These are phyloP conservation scores for Colletotrichum orchidophilum DNA, from an alignment of 2,329 filamentous ascomycete species.

Conservation along the genomic window DNA sequence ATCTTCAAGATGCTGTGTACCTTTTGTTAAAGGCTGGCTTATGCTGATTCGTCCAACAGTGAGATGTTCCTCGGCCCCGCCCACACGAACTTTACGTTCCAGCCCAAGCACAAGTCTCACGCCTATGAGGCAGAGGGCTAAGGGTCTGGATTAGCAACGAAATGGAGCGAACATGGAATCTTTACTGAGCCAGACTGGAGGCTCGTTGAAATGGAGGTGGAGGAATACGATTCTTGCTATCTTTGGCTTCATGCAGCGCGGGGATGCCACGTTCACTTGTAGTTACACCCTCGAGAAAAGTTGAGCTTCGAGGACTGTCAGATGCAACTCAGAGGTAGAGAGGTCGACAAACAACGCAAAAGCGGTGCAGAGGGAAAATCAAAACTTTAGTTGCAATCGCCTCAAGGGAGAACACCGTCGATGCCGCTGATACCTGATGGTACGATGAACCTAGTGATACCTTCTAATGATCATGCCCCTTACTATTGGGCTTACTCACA, in stretches of 20 bases:
- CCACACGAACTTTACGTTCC: constrained; percentile 90
- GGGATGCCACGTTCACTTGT: neutral
- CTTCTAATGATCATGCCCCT: neutral
- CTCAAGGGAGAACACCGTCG: neutral
- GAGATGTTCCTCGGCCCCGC: constrained; percentile 98
- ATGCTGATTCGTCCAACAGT: constrained; percentile 56
- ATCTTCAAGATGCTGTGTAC: neutral
- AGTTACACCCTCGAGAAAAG: neutral
- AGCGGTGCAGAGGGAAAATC: neutral
- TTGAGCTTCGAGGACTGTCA: neutral
- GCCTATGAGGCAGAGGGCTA: constrained; percentile 82
- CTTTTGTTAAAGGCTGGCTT: neutral
- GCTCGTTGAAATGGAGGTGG: neutral
- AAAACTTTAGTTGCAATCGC: neutral
- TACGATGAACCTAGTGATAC: neutral
- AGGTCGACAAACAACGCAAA: too few species aligned
- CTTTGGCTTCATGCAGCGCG: neutral
- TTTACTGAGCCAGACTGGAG: neutral
- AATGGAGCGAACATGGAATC: neutral
- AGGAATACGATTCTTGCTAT: neutral
- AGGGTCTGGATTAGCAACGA: neutral
- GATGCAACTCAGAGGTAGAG: neutral
- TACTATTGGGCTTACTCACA: neutral
- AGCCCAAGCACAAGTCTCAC: constrained; percentile 98
- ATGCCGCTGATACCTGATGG: neutral